Base-by-base conservation (phyloP, 768 basidiomycete species). In the Cantharellus anzutake region DNA sequence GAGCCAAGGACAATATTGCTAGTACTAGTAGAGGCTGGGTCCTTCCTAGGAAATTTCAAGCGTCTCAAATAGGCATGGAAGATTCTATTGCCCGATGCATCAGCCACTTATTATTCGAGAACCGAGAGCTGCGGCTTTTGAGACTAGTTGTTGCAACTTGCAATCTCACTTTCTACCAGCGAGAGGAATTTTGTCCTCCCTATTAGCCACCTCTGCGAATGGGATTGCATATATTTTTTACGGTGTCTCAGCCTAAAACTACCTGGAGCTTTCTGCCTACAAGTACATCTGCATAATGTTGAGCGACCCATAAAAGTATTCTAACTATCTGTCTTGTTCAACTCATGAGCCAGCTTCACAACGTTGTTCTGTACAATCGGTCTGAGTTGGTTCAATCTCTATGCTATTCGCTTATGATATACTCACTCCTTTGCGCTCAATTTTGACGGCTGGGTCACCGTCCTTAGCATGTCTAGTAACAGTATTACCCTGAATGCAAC, bases 391-490 rank as follows among this genome's bases (percentile, higher is more conserved):
- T 37, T 37, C n/a, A 40, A 16, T 41, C 14, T 48, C 42, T 42
- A 59, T 7, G 20, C 20, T 29, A 29, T 29, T 29, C 20, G 20
- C 20, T 29, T 4, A 37, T 20, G 42, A 41, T 61, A 40, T 2
- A 73, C 74, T 64, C 63, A 76, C 76, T 29, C 76, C 75, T 39
- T 71, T 64, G 40, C 75, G 69, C 38, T 70, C 63, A 58, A 78
- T 77, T 61, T 74, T 73, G 37, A 78, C 72, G 3, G 75, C 77
- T 1, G 78, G 76, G 66, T 78, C 76, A 5, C 72, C 77, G 44
- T 72, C 71, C 42, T 65, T 70, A 2, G 71, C 76, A 29, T 73
- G 76, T 59, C 74, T 72, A 2, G 66, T 68, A 48, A 76, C 70
- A 2, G 71, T 73, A 60, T 78, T 76, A 2, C 72, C 74, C 71